Conservation (phyloP, 805 yeast genomes). For the Nakazawaea holstii region DNA sequence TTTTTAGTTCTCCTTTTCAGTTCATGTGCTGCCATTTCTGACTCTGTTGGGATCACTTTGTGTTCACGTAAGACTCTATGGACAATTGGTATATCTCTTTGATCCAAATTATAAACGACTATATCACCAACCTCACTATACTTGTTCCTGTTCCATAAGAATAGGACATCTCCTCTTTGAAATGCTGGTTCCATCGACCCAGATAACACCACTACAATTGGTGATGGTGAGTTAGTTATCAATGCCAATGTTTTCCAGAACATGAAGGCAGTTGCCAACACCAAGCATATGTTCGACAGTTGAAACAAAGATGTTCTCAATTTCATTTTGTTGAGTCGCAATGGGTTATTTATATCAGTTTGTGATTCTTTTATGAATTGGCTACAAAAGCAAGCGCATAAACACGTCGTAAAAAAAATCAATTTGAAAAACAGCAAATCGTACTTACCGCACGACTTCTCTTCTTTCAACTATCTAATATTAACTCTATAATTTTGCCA, state of each 20-base stretch:
- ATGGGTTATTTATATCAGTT: too few relatives aligned
- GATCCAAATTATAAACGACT: slow-evolving; percentile 83
- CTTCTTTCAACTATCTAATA: neutral
- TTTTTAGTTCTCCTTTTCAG: slow-evolving; percentile 12
- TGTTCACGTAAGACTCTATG: slow-evolving; percentile 92
- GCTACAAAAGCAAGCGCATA: too few relatives aligned
- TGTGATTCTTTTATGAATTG: neutral
- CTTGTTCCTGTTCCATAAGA: slow-evolving; percentile 81
- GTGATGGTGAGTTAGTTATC: slow-evolving; percentile 78
- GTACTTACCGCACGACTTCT: neutral
- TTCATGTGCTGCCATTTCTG: slow-evolving; percentile 15
- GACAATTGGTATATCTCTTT: slow-evolving; percentile 88
- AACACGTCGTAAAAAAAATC: neutral
- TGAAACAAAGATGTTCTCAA: slow-evolving; percentile 59
- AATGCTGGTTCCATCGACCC: slow-evolving; percentile 99
- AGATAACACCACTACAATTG: slow-evolving; percentile 92
- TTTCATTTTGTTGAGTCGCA: slow-evolving; percentile 38
- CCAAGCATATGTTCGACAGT: slow-evolving; percentile 67
- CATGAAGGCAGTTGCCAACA: slow-evolving; percentile 84
- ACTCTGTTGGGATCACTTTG: slow-evolving; percentile 25
- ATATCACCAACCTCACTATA: slow-evolving; percentile 79
- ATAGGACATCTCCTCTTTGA: slow-evolving; percentile 92
- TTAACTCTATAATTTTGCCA: neutral
- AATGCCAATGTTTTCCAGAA: slow-evolving; percentile 83
- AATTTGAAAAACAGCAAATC: too few relatives aligned